Evolutionary conservation across 2,329 filamentous ascomycete genomes (phyloP).

Genomic region (Phialocephala sp.): DNA sequence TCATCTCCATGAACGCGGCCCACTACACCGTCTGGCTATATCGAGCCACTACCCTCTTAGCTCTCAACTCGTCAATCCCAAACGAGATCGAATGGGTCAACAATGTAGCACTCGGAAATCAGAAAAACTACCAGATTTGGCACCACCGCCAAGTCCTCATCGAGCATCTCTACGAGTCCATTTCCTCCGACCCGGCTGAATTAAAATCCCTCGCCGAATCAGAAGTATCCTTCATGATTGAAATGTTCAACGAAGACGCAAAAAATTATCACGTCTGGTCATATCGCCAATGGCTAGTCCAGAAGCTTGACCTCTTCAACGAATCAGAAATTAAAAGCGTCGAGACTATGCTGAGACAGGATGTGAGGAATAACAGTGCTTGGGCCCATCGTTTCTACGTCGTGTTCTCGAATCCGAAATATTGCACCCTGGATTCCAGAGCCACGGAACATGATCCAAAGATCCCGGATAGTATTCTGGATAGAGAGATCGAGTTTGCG

Average conservation of each 20-base stretch:
- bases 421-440: constrained; percentile 53
- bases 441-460: constrained; percentile 59
- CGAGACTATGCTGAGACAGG: constrained; percentile 74
- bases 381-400: constrained; percentile 98
- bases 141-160: constrained; percentile 72
- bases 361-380: constrained; percentile 94
- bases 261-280: constrained; percentile 99
- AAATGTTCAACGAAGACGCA: constrained; percentile 83
- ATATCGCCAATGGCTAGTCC: constrained; percentile 78
- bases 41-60: constrained; percentile 78
- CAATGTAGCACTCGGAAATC: constrained; percentile 76
- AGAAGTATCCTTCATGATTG: constrained; percentile 76
- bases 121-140: constrained; percentile 99
- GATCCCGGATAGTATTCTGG: constrained; percentile 67
- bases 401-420: constrained; percentile 71
- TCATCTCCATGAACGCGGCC: constrained; percentile 92
- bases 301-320: constrained; percentile 70
- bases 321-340: constrained; percentile 69
- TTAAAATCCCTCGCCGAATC: constrained; percentile 62
- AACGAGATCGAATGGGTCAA: constrained; percentile 86
- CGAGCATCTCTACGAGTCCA: constrained; percentile 63
- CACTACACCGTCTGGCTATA: constrained; percentile 99
- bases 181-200: constrained; percentile 61
- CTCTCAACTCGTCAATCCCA: constrained; percentile 50
- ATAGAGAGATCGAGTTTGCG: constrained; percentile 77